phyloP scores from a whole-genome alignment of 2,329 filamentous ascomycete species.

The Xylariales sp. region DNA sequence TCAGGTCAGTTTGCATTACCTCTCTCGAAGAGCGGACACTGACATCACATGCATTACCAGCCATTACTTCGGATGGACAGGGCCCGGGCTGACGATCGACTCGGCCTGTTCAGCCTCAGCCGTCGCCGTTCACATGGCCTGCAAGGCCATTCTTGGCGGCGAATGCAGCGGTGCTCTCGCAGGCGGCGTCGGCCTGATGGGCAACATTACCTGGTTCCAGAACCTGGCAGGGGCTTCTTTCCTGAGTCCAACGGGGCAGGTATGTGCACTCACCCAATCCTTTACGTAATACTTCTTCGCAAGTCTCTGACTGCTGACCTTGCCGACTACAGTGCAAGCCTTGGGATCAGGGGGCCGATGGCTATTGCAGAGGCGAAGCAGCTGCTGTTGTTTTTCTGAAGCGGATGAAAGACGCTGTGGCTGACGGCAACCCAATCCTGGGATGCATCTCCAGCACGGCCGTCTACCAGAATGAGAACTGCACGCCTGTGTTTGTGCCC shows the following conservation, averaged over 20 bases:
- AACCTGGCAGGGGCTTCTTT: conserved; percentile 21
- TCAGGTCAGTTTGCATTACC: no score
- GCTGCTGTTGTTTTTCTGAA: conserved; percentile 42
- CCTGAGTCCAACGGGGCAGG: conserved; percentile 21
- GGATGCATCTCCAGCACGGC: conserved; percentile 35
- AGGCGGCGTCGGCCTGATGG: conserved; percentile 27
- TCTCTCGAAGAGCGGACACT: no score
- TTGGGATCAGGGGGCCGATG: conserved; percentile 38
- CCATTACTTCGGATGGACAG: conserved; percentile 28
- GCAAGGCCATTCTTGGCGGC: conserved; percentile 19
- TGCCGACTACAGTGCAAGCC: conserved; percentile 23
- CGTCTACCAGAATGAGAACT: conserved; percentile 35
- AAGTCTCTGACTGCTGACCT: no score
- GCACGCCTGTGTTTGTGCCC: conserved; percentile 34
- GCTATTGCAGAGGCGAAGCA: conserved; percentile 50
- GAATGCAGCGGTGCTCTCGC: conserved; percentile 27
- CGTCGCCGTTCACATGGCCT: conserved; percentile 31
- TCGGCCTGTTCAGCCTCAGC: conserved; percentile 30
- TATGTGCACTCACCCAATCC: no score
- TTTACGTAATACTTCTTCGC: no score
- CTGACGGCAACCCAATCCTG: conserved; percentile 39
- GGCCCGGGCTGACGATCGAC: conserved; percentile 22
- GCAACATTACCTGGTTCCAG: conserved; percentile 17
- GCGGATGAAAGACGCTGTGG: conserved; percentile 37
- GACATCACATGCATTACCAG: no score